phyloP scores from a whole-genome alignment of 768 basidiomycete genomes.

The Dictyophora rubrovolvata region DNA sequence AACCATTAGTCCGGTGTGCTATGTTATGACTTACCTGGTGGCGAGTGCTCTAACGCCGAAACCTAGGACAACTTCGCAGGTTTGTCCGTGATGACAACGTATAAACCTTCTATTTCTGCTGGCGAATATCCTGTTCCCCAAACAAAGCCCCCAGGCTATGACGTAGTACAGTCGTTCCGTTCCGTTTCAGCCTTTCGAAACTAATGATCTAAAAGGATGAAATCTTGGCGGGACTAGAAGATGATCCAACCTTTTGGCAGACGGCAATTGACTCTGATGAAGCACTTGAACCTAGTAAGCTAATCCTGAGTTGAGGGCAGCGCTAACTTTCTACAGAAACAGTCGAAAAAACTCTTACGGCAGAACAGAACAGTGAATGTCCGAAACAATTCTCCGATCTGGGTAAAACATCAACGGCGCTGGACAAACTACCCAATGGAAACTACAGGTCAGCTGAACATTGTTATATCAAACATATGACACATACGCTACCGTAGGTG shows the following conservation, averaged over 20 bases:
- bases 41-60: slow-evolving; percentile 6
- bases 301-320: background rate
- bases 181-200: background rate
- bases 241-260: slow-evolving; percentile 60
- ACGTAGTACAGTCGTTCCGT: slow-evolving; percentile 31
- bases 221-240: slow-evolving; percentile 56
- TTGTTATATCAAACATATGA: background rate
- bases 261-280: slow-evolving; percentile 14
- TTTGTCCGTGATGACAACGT: slow-evolving; percentile 37
- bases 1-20: slow-evolving; percentile 50
- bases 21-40: slow-evolving; percentile 6
- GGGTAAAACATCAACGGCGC: slow-evolving; percentile 2
- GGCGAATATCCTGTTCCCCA: slow-evolving; percentile 55
- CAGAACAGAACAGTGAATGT: background rate
- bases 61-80: slow-evolving; percentile 69
- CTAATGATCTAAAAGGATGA: slow-evolving; percentile 36
- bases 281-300: background rate
- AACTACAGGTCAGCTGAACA: slow-evolving; percentile 41
- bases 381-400: background rate
- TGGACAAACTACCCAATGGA: slow-evolving; percentile 46
- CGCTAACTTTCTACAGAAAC: background rate
- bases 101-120: slow-evolving; percentile 47
- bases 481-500: slow-evolving; percentile 37
- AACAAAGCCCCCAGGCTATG: slow-evolving; percentile 54
- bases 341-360: background rate